A percentile compares a stretch with the other conserved stretches of the same genome.
Evolutionary conservation across 441 rosid genomes (phyloP).

Genomic region (Eutrema salsugineum): DNA sequence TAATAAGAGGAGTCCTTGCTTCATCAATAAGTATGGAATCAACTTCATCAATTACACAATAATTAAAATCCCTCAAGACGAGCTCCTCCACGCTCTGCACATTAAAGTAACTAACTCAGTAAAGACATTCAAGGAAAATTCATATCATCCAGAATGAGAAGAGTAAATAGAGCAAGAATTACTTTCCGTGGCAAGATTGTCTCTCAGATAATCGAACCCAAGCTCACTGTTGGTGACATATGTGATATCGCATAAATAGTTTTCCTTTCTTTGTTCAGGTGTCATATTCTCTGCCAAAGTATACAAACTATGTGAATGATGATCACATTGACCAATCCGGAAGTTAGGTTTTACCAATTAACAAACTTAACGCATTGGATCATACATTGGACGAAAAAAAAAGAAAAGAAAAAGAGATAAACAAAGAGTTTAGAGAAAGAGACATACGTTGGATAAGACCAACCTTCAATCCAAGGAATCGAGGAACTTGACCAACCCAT

Average conservation of each 20-base stretch:
- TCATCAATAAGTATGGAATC: constrained; percentile 98
- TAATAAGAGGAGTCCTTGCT: constrained; percentile 97
- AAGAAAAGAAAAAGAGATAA: not conserved
- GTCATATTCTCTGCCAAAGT: constrained; percentile 81
- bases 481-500: constrained; percentile 99
- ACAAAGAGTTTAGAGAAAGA: constrained; percentile 31
- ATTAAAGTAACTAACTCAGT: constrained; percentile 38
- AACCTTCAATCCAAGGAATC: constrained; percentile 98
- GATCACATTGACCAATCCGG: not conserved
- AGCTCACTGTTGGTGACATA: constrained; percentile 97
- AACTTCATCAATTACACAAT: constrained; percentile 92
- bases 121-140: not conserved
- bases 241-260: constrained; percentile 87
- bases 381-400: no score
- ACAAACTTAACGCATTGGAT: no score
- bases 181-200: constrained; percentile 99
- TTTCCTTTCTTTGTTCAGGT: constrained; percentile 88
- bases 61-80: constrained; percentile 87
- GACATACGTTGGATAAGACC: constrained; percentile 98
- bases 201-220: constrained; percentile 94
- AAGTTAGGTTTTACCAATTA: not conserved
- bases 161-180: constrained; percentile 50
- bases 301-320: not conserved
- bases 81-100: constrained; percentile 94
- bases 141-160: constrained; percentile 12